phyloP scores from a whole-genome alignment of 1,284 basidiomycete genomes.

The Apiotrichum porosum region DNA sequence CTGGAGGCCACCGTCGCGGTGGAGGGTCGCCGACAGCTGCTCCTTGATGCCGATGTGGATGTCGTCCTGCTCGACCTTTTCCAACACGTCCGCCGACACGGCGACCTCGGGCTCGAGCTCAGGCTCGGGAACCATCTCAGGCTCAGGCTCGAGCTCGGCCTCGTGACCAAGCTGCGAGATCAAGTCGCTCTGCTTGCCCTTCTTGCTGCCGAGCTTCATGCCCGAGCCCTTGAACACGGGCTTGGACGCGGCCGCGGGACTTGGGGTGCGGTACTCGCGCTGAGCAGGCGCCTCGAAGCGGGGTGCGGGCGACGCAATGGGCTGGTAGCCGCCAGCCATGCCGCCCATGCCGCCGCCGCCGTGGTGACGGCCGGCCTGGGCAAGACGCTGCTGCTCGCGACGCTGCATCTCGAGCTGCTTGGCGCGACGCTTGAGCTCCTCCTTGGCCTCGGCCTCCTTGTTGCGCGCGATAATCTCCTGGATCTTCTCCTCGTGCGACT shows the following conservation, averaged over 20 bases:
- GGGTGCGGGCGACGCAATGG: conserved; percentile 47
- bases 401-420: conserved; percentile 98
- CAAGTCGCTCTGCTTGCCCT: conserved; percentile 82
- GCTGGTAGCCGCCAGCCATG: conserved; percentile 56
- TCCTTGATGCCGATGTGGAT: conserved; percentile 85
- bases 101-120: conserved; percentile 55
- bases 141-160: conserved; percentile 55
- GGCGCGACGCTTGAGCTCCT: conserved; percentile 95
- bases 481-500: conserved; percentile 99
- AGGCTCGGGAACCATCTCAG: conserved; percentile 50
- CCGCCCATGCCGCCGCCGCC: conserved; percentile 56
- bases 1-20: conserved; percentile 85
- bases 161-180: conserved; percentile 82
- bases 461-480: conserved; percentile 99
- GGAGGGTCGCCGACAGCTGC: conserved; percentile 69
- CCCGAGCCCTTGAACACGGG: conserved; percentile 91
- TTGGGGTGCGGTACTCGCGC: conserved; percentile 36
- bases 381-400: conserved; percentile 80
- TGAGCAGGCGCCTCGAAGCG: conserved; percentile 58
- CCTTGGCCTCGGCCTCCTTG: conserved; percentile 98
- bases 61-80: conserved; percentile 70
- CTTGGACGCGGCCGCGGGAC: conserved; percentile 54
- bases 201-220: conserved; percentile 89
- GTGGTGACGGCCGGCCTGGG: conserved; percentile 50
- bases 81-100: conserved; percentile 58